Evolutionary conservation across 2,329 filamentous ascomycete species (phyloP).

Genomic region (Botryotinia convoluta): DNA sequence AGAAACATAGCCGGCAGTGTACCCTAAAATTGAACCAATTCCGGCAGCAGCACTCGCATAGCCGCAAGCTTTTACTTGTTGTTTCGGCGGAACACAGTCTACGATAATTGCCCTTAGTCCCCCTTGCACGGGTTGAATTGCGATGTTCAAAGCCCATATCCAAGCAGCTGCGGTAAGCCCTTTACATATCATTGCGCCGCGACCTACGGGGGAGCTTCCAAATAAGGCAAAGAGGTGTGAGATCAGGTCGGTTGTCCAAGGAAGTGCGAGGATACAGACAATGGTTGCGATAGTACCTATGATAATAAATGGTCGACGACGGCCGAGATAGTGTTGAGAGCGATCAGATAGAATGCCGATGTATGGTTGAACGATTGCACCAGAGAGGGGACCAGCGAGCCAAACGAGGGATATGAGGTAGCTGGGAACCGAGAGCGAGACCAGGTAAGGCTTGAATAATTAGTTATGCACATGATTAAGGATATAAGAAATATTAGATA

Average conservation of each 20-base stretch:
- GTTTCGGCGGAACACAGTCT: slow-evolving; percentile 36
- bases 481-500: background rate
- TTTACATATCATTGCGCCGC: slow-evolving; percentile 1
- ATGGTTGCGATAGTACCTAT: slow-evolving; percentile 49
- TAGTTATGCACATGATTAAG: background rate
- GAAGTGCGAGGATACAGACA: slow-evolving; percentile 47
- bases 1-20: slow-evolving; percentile 31
- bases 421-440: slow-evolving; percentile 52
- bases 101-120: slow-evolving; percentile 39
- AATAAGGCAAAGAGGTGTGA: slow-evolving; percentile 2
- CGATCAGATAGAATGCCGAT: slow-evolving; percentile 53
- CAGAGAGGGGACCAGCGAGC: slow-evolving; percentile 55
- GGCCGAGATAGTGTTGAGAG: slow-evolving; percentile 44
- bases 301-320: slow-evolving; percentile 51
- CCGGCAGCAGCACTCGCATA: slow-evolving; percentile 36
- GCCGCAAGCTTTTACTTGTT: slow-evolving; percentile 37
- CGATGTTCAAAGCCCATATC: slow-evolving; percentile 36
- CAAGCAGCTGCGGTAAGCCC: slow-evolving; percentile 27
- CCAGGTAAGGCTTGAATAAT: slow-evolving; percentile 17
- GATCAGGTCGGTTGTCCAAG: slow-evolving; percentile 48
- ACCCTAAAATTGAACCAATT: slow-evolving; percentile 38
- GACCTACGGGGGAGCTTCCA: background rate
- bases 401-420: slow-evolving; percentile 51
- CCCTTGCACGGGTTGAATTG: slow-evolving; percentile 39
- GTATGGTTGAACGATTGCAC: slow-evolving; percentile 52